Evolutionary conservation across 176 grass and related monocot genomes (phyloP).

Genomic region (Microstegium vimineum): DNA sequence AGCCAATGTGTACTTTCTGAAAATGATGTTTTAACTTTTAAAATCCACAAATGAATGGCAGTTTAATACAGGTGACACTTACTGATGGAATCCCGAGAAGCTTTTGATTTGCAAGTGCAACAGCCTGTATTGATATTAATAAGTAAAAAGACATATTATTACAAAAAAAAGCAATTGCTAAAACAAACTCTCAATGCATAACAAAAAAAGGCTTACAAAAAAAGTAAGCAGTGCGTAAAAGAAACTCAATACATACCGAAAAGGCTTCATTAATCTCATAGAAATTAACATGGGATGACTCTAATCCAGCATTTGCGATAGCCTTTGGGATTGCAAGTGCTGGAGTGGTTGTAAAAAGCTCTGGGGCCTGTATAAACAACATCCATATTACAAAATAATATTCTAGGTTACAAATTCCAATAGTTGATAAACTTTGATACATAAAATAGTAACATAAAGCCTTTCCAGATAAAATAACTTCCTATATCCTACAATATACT

Average conservation of each 20-base stretch:
- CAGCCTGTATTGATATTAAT: conserved; percentile 46
- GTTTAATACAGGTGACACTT: conserved; percentile 25
- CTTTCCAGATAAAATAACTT: not conserved
- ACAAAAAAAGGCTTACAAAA: not conserved
- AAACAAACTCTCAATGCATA: not conserved
- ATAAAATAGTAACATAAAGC: not conserved
- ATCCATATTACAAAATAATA: not conserved
- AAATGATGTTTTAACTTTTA: not conserved
- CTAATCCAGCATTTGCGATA: conserved; percentile 58
- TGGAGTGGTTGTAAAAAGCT: conserved; percentile 87
- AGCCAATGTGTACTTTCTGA: not conserved
- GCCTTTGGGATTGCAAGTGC: conserved; percentile 94
- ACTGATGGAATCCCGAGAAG: conserved; percentile 86
- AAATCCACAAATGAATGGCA: not conserved
- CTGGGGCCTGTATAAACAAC: conserved; percentile 63
- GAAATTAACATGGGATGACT: conserved; percentile 81
- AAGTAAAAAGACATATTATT: conserved; percentile 19
- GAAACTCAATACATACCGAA: conserved; percentile 37
- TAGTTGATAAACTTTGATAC: not conserved
- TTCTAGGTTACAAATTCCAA: not conserved
- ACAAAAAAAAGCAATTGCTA: not conserved
- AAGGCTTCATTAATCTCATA: conserved; percentile 99
- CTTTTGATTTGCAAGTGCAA: conserved; percentile 98
- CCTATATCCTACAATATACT: not conserved
- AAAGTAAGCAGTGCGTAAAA: not conserved